Evolutionary conservation across 371 early-diverging fungal species (phyloP).

Genomic region (Rhizopus microsporus): DNA sequence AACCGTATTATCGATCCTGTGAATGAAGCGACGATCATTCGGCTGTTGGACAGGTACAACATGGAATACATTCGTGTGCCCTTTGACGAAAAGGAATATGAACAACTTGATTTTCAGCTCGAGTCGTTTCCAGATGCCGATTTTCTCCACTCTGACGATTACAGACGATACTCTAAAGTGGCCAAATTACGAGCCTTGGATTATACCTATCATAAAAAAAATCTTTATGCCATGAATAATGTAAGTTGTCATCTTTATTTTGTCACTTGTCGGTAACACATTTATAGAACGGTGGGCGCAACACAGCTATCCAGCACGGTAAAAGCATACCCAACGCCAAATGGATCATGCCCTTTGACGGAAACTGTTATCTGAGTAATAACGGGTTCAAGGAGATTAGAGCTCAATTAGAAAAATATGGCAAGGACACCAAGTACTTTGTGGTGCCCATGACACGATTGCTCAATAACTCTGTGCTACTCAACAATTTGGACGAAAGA

Average conservation of each 20-base stretch:
- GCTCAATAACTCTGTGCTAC: conserved; percentile 60
- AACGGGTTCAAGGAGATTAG: conserved; percentile 64
- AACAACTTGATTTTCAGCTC: conserved; percentile 60
- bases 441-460: conserved; percentile 71
- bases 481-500: conserved; percentile 56
- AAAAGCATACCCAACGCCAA: conserved; percentile 53
- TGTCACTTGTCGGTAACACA: background rate
- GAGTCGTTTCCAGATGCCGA: conserved; percentile 71
- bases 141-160: conserved; percentile 67
- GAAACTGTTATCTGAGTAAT: conserved; percentile 65
- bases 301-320: conserved; percentile 62
- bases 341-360: conserved; percentile 76
- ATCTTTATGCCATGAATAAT: conserved; percentile 76
- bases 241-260: conserved; percentile 36
- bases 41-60: conserved; percentile 52
- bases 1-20: conserved; percentile 67
- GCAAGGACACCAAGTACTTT: conserved; percentile 60
- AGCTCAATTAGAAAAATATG: conserved; percentile 51
- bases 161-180: conserved; percentile 60
- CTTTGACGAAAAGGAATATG: conserved; percentile 59
- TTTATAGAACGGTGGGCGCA: conserved; percentile 68
- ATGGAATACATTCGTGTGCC: conserved; percentile 66
- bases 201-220: conserved; percentile 71
- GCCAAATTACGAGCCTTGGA: conserved; percentile 64
- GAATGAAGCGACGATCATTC: conserved; percentile 61